phyloP scores from a whole-genome alignment of 1,139 yeast genomes.

The Lizanozyma gosingica region DNA sequence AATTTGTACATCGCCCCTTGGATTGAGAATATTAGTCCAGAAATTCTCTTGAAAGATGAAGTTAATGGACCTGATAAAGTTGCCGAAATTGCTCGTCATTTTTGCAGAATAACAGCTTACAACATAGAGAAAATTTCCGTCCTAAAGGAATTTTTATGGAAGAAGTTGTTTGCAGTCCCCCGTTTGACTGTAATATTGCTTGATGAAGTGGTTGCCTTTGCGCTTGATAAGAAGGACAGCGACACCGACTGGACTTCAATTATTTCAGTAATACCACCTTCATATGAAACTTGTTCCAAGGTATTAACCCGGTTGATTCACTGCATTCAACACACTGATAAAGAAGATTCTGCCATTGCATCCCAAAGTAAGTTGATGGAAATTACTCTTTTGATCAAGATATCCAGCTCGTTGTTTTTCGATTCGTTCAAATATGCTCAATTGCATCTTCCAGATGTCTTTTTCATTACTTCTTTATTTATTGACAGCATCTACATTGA shows the following conservation, averaged over 20 bases:
- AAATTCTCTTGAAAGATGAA: constrained; percentile 46
- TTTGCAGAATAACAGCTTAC: constrained; percentile 53
- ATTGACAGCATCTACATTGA: constrained; percentile 69
- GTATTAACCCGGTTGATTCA: constrained; percentile 47
- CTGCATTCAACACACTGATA: constrained; percentile 41
- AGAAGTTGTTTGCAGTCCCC: constrained; percentile 53
- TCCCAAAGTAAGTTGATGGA: constrained; percentile 63
- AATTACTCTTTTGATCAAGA: constrained; percentile 57
- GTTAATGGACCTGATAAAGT: constrained; percentile 53
- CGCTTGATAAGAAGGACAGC: constrained; percentile 68
- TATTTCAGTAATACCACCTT: constrained; percentile 58
- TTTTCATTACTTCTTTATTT: constrained; percentile 60
- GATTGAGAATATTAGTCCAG: constrained; percentile 59
- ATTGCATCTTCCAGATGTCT: constrained; percentile 62
- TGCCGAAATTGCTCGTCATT: constrained; percentile 52
- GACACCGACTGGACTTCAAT: constrained; percentile 60
- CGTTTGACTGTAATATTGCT: constrained; percentile 49
- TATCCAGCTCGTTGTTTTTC: constrained; percentile 62
- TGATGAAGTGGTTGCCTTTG: constrained; percentile 67
- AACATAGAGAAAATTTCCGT: constrained; percentile 30
- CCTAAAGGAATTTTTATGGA: constrained; percentile 58
- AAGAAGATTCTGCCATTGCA: constrained; percentile 46
- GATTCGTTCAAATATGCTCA: constrained; percentile 62
- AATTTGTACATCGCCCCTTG: constrained; percentile 63
- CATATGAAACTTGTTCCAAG: constrained; percentile 64